Evolutionary conservation across 2,329 filamentous ascomycete genomes (phyloP).

Genomic region (Penicillium brasilianum): DNA sequence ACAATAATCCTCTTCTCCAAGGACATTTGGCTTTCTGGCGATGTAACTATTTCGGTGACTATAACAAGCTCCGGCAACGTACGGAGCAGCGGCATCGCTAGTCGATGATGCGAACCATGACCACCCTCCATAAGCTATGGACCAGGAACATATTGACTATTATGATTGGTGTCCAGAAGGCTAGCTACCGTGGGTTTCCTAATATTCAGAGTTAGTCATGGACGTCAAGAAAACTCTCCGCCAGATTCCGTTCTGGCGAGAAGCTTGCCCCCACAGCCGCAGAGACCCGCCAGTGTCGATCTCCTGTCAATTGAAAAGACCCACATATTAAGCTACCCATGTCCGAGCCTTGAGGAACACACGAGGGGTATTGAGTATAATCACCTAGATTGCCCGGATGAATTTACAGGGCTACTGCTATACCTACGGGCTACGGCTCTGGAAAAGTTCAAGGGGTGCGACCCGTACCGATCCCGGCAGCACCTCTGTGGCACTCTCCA

Average conservation of each 20-base stretch:
- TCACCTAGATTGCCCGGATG: neutral
- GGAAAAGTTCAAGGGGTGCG: slow-evolving; percentile 1
- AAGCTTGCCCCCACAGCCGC: slow-evolving; percentile 9
- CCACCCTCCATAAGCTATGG: neutral
- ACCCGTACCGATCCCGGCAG: slow-evolving; percentile 2
- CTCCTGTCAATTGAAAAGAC: neutral
- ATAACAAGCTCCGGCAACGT: slow-evolving; percentile 4
- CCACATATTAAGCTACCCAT: neutral
- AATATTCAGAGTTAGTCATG: slow-evolving; percentile 9
- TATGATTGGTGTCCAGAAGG: slow-evolving; percentile 3
- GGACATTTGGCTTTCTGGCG: neutral
- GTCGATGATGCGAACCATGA: slow-evolving; percentile 16
- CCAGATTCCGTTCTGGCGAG: neutral
- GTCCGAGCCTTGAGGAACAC: neutral
- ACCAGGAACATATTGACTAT: neutral
- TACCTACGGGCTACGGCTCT: neutral
- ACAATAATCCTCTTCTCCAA: neutral
- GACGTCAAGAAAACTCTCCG: slow-evolving; percentile 14
- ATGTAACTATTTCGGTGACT: neutral
- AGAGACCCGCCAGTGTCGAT: slow-evolving; percentile 1
- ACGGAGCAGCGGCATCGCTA: slow-evolving; percentile 1
- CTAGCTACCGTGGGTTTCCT: neutral
- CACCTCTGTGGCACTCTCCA: slow-evolving; percentile 4
- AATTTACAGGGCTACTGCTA: neutral
- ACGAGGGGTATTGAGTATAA: neutral